A percentile compares a stretch with the other conserved stretches of the same genome.
These are phyloP conservation scores for Hanseniaspora sp. DNA, from an alignment of 1,139 yeast genomes.

Conservation along the genomic window DNA sequence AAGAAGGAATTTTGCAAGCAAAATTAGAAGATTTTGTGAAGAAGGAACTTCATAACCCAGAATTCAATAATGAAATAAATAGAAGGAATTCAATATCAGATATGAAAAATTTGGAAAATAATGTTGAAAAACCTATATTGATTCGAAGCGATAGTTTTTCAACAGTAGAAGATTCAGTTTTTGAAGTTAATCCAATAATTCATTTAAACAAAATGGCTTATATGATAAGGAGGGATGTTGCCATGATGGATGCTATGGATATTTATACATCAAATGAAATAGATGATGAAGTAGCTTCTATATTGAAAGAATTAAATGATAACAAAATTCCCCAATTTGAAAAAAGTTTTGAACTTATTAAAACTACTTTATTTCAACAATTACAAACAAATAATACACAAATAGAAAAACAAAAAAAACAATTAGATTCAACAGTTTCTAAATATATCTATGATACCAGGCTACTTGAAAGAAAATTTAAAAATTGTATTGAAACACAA, in stretches of 20 bases:
- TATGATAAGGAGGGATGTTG: neutral
- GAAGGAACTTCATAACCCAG: neutral
- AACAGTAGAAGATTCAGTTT: conserved; percentile 33
- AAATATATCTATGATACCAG: conserved; percentile 71
- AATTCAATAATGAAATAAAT: neutral
- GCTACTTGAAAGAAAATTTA: conserved; percentile 56
- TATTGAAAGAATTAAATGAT: neutral
- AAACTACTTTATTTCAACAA: conserved; percentile 10
- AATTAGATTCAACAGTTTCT: conserved; percentile 60
- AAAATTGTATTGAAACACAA: conserved; percentile 70
- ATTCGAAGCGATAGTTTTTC: conserved; percentile 35
- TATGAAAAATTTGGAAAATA: neutral
- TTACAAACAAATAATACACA: conserved; percentile 28
- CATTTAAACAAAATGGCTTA: neutral
- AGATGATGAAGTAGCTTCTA: neutral
- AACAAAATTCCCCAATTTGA: neutral
- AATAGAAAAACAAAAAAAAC: conserved; percentile 44
- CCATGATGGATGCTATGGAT: neutral
- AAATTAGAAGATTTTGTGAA: conserved; percentile 4
- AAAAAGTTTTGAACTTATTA: conserved; percentile 6
- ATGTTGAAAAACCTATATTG: conserved; percentile 18
- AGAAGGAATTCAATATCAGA: conserved; percentile 10
- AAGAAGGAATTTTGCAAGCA: conserved; percentile 5
- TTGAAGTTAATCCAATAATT: conserved; percentile 19
- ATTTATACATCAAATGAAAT: neutral